phyloP scores from a whole-genome alignment of 345 rosid genomes.

The Viola odorata region DNA sequence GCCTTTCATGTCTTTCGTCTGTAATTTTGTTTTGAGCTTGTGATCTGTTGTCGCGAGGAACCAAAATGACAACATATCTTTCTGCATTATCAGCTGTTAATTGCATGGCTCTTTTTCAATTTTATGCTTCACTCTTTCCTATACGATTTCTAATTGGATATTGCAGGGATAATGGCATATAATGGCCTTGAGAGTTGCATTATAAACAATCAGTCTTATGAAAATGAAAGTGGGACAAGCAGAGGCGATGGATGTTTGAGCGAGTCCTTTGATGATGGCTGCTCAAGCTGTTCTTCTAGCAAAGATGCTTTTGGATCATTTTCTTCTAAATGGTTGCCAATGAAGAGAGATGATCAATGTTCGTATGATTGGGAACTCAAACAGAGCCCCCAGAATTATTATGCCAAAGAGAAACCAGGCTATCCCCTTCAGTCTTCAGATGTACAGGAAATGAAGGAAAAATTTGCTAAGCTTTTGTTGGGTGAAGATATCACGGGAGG shows the following conservation, averaged over 20 bases:
- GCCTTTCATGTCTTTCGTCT: too few relatives aligned
- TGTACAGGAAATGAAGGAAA: slow-evolving; percentile 80
- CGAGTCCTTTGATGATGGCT: slow-evolving; percentile 66
- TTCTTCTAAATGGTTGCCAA: slow-evolving; percentile 68
- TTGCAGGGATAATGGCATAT: slow-evolving; percentile 71
- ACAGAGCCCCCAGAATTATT: slow-evolving; percentile 49
- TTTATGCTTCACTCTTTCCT: too few relatives aligned
- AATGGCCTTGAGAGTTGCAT: slow-evolving; percentile 86
- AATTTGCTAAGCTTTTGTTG: slow-evolving; percentile 67
- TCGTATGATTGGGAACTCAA: slow-evolving; percentile 52
- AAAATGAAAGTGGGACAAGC: slow-evolving; percentile 74
- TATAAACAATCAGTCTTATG: slow-evolving; percentile 71
- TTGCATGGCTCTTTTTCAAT: too few relatives aligned
- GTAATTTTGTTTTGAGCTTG: too few relatives aligned
- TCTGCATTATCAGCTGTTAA: too few relatives aligned
- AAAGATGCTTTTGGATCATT: slow-evolving; percentile 82
- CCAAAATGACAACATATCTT: too few relatives aligned
- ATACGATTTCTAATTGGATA: neutral
- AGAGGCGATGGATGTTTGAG: slow-evolving; percentile 69
- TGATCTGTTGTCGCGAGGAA: too few relatives aligned
- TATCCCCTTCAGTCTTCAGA: slow-evolving; percentile 40
- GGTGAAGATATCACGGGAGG: slow-evolving; percentile 93
- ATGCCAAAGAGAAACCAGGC: slow-evolving; percentile 51
- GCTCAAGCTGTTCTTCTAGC: slow-evolving; percentile 90
- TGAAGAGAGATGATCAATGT: slow-evolving; percentile 46